Evolutionary conservation across 805 yeast species (phyloP), one percentile per base, ranked within the genome.

Genomic region (Candida vaughaniae): DNA sequence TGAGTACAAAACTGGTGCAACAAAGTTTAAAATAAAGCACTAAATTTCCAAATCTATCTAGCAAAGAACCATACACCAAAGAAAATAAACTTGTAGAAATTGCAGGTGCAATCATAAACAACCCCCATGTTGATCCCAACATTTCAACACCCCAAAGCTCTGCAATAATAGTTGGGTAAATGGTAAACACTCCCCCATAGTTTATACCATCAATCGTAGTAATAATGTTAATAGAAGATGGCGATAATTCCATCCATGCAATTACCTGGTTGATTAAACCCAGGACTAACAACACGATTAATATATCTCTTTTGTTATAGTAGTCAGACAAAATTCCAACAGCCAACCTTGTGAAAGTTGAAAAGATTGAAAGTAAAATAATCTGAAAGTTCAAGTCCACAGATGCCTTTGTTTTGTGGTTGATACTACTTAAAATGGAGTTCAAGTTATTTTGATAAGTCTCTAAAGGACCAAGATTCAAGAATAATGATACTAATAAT

Each of bases 101-200:
- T 0, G 96, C 96, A 2, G 96, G 95, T 0, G 95, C 93, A 23
- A 85, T 71, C 75, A 88, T 82, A 56, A 88, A 85, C 17, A 84
- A 67, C 2, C 97, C 97, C 87, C 96, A 91, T 2, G 91, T 85
- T 2, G 95, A 85, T 0, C 97, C 98, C 60, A 91, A 78, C 22
- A 85, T 74, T 29, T 85, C 89, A 16, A 85, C 73, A 0, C 97
- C 97, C 89, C 96, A 93, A 3, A 85, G 77, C 3, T 82, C 69
- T 1, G 95, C 82, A 11, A 89, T 78, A 10, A 89, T 71, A 0
- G 95, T 84, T 3, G 99, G 98, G 49, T 80, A 85, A 5, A 87
- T 62, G 0, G 98, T 89, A 64, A 87, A 91, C 3, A 86, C 55
- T 0, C 90, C 86, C 22, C 98, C 96, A 53, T 91, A 87, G 5